Evolutionary conservation across 176 grass and related monocot species (phyloP).

Genomic region (Eragrostis curvula): DNA sequence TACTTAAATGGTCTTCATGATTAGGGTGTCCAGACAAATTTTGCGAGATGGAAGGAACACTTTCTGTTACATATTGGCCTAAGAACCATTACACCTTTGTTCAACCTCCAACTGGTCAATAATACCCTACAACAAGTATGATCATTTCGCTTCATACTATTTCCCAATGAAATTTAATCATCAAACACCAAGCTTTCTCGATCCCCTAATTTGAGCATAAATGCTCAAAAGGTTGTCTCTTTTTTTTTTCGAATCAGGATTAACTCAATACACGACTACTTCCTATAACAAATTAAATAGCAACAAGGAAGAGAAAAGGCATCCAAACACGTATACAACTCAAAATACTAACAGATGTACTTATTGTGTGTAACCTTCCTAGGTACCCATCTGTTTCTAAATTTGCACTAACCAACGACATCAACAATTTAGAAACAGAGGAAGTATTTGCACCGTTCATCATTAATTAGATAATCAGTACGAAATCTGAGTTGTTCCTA

Average conservation of each 20-base stretch:
- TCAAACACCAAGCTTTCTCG: background rate
- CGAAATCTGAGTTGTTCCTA: background rate
- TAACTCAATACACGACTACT: too few relatives aligned
- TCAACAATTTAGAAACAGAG: too few relatives aligned
- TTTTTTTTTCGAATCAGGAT: too few relatives aligned
- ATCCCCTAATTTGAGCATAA: background rate
- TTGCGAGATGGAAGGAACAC: background rate
- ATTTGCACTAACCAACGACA: too few relatives aligned
- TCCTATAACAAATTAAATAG: too few relatives aligned
- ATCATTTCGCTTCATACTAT: too few relatives aligned
- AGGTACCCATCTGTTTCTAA: too few relatives aligned
- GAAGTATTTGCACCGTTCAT: background rate
- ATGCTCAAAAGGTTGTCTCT: too few relatives aligned
- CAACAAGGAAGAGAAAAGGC: too few relatives aligned
- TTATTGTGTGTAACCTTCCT: background rate
- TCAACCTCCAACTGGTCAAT: too few relatives aligned
- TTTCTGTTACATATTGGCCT: background rate
- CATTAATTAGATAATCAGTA: slow-evolving; percentile 5
- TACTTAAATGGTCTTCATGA: background rate
- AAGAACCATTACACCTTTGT: background rate
- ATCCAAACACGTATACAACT: background rate
- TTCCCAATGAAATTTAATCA: too few relatives aligned
- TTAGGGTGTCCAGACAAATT: background rate
- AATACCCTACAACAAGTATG: too few relatives aligned
- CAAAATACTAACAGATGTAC: background rate